These are phyloP conservation scores for Pinus albicaulis DNA, from an alignment of 75 land plant genomes.

Conservation along the genomic window DNA sequence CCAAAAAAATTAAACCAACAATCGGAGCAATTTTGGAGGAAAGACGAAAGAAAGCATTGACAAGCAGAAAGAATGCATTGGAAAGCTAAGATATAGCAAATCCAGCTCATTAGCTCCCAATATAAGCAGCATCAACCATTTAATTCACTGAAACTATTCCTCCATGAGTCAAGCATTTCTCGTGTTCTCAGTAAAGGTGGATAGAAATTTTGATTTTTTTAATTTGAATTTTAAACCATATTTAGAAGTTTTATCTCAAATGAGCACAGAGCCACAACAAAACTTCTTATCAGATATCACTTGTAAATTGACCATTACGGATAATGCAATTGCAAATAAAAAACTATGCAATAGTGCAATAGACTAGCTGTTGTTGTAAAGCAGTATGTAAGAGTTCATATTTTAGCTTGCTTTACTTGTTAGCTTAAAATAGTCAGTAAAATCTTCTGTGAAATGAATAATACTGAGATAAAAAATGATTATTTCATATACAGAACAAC, in stretches of 20 bases:
- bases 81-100: not conserved
- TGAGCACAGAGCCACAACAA: not conserved
- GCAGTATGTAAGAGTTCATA: not conserved
- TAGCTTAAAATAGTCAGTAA: not conserved
- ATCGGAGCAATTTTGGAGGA: not conserved
- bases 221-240: not conserved
- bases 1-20: not conserved
- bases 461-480: not conserved
- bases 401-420: not conserved
- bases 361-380: not conserved
- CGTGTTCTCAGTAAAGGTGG: not conserved
- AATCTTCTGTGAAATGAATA: not conserved
- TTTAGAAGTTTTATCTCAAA: not conserved
- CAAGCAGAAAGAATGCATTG: no score
- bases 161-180: no score
- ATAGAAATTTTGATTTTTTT: not conserved
- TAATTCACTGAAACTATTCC: not conserved
- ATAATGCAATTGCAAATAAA: not conserved
- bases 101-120: not conserved
- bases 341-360: not conserved
- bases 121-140: not conserved
- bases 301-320: no score
- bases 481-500: not conserved
- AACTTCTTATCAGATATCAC: not conserved
- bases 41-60: not conserved